Conservation (phyloP, 495 filamentous ascomycete species). For the Hyaloscypha bicolor region DNA sequence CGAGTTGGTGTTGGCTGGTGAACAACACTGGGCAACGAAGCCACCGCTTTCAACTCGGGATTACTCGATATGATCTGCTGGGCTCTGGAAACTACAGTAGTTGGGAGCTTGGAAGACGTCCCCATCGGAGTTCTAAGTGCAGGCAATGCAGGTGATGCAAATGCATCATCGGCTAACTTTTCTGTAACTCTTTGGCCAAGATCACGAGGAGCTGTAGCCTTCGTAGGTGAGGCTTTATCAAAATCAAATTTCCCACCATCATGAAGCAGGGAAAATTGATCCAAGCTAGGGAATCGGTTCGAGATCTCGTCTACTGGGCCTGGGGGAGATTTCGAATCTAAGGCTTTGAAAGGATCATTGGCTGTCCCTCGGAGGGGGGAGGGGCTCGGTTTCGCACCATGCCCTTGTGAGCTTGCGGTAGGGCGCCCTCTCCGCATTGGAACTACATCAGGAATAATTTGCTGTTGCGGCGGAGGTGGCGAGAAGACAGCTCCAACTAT, state of each 20-base stretch:
- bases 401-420: constrained; percentile 47
- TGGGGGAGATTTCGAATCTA: constrained; percentile 66
- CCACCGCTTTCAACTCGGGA: constrained; percentile 54
- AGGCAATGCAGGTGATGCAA: constrained; percentile 46
- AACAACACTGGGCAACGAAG: constrained; percentile 48
- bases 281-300: constrained; percentile 83
- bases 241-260: constrained; percentile 93
- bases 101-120: constrained; percentile 41
- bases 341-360: constrained; percentile 86
- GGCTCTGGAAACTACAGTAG: constrained; percentile 49
- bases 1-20: constrained; percentile 60
- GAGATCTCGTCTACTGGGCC: constrained; percentile 75
- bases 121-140: constrained; percentile 24
- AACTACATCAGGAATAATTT: constrained; percentile 83
- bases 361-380: constrained; percentile 71
- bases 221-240: constrained; percentile 50
- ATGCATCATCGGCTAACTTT: constrained; percentile 87
- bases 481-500: constrained; percentile 72
- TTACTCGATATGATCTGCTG: constrained; percentile 55
- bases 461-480: constrained; percentile 66
- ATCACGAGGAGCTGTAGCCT: constrained; percentile 56
- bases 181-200: constrained; percentile 77
- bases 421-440: constrained; percentile 93
- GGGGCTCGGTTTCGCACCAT: constrained; percentile 62
- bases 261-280: constrained; percentile 90